Evolutionary conservation across 345 rosid species (phyloP), one percentile per base, ranked within the genome.

Genomic region (Eucalyptus marginata): DNA sequence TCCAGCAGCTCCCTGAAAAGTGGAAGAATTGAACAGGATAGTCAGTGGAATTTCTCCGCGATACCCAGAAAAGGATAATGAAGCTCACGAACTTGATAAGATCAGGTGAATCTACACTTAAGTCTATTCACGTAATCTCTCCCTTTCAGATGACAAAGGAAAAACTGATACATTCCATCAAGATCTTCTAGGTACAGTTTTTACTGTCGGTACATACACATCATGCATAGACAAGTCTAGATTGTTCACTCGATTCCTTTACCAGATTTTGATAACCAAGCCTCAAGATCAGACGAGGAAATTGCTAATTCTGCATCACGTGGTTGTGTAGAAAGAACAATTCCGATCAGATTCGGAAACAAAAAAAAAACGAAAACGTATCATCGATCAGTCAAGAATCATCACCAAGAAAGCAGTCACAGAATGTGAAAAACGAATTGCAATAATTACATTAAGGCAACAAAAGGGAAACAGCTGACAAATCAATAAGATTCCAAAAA

Each of bases 1-100:
- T 88, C 96, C 96, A 88, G 99, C 99, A 91, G 94, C 97, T 83
- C 94, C 99, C 99, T 98, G 95, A 92, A 94, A 91, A 66, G 87
- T 88, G 86, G 12, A 33, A 66, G 81, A 71, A 88, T 40, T 27
- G 27, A 90, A 87, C 33, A 31, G 29, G 50, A 89, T 36, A 87
- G 27, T 90, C 84, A 89, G 86, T 50, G 43, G 44, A 52, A 64
- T 87, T 47, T 66, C 85, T 24, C 52, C 3, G 47, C 6, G 15
- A 76, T 11, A 40, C 84, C 84, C 47, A 36, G 84, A 76, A 76
- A 76, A 76, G 47, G 84, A 76, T 40, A 76, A 76, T 76, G 47
- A 11, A 76, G 14, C 47, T 76, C 84, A 76, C 5, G 3, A 12
- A 12, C 47, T 40, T 20, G 9, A 76, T 76, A 76, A 76, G 84